Base-by-base conservation (phyloP, 2,329 filamentous ascomycete species). In the Claviceps fusiformis region DNA sequence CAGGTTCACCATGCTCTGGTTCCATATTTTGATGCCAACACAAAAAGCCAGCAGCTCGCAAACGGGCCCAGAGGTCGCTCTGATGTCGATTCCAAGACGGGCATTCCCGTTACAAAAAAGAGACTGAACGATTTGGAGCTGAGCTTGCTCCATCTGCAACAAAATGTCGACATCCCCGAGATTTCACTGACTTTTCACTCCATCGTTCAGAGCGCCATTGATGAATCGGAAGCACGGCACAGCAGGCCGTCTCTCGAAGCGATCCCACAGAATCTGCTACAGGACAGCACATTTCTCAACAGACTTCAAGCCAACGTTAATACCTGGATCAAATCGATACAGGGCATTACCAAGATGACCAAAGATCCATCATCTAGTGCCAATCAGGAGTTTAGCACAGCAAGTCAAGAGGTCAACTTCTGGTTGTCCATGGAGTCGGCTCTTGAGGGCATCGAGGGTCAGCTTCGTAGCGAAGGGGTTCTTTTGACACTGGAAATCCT, bases 311-410 rank as follows among this genome's bases (percentile, higher is more conserved):
- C 88, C 52, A 93, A 86, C 51, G 93, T 97, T 58, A 98, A 97
- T 69, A 85, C 86, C 59, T 99, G 93, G 93, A 98, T 98, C 73
- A 95, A 95, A 73, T 95, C 92, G 11, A 98, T 99, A 60, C 92
- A 96, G 68, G 86, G 86, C 50, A 95, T 96, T 62, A 98, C 93
- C 44, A 95, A 95, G 72, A 87, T 95, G 75, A 89, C 89, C 45
- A 84, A 90, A 64, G 93, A 98, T 63, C 83, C 89, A 0, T 75
- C 76, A 5, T 80, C 75, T 67, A 85, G 68, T 77, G 80, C 60
- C 78, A 71, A 68, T 54, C 72, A 74, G 58, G 72, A 75, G 55
- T 74, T 75, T 57, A 75, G 71, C 62, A 95, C 90, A 27, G 93
- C 93, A 37, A 92, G 89, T 55, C 93, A 97, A 69, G 93, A 99